phyloP scores from a whole-genome alignment of 495 filamentous ascomycete genomes.

The Neurospora pannonica region DNA sequence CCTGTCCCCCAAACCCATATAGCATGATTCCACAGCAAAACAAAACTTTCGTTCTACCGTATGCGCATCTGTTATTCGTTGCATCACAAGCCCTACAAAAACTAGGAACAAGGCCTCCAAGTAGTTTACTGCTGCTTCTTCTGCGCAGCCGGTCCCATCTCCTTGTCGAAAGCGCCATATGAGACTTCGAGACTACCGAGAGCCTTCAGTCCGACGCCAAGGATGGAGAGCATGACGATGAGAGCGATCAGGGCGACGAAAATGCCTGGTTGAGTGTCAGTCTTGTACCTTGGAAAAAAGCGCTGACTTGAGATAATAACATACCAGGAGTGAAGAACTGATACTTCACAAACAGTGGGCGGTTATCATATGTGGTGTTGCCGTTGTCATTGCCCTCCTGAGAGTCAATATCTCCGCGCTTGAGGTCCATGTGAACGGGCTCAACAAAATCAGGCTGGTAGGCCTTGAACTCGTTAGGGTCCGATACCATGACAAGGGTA shows the following conservation, averaged over 20 bases:
- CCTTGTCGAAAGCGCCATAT: slow-evolving; percentile 93
- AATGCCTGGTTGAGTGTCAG: slow-evolving; percentile 31
- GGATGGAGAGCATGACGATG: slow-evolving; percentile 60
- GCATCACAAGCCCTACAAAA: neutral
- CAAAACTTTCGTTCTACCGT: neutral
- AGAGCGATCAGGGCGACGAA: slow-evolving; percentile 65
- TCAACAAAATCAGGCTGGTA: slow-evolving; percentile 39
- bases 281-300: neutral
- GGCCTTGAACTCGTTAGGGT: slow-evolving; percentile 27
- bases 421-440: slow-evolving; percentile 39
- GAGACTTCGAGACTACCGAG: slow-evolving; percentile 74
- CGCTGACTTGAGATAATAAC: neutral
- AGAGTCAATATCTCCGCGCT: slow-evolving; percentile 23
- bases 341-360: slow-evolving; percentile 80
- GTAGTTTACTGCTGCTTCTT: slow-evolving; percentile 62
- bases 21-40: neutral
- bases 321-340: slow-evolving; percentile 71
- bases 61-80: neutral
- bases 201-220: slow-evolving; percentile 67
- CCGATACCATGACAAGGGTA: slow-evolving; percentile 38
- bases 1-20: neutral
- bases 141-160: slow-evolving; percentile 76
- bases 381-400: slow-evolving; percentile 7
- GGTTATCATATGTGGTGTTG: slow-evolving; percentile 21
- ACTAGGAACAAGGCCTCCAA: neutral